Base-by-base conservation (phyloP, 164 flowering plant genomes). In the Vitis cinerea region DNA sequence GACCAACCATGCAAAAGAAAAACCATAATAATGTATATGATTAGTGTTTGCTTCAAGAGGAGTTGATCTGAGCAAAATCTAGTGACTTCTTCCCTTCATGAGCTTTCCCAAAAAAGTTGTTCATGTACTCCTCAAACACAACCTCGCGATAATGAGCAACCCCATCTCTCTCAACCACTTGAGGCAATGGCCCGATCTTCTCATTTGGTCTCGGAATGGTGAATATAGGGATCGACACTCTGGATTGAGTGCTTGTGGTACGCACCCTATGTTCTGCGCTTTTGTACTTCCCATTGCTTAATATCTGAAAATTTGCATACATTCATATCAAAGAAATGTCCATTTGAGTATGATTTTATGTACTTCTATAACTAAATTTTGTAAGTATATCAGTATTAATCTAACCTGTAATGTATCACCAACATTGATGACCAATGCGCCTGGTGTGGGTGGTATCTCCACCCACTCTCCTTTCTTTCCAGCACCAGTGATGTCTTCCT, bases 261-360 rank as follows among this genome's bases (percentile, higher is more conserved):
- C 81, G 73, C 3, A 79, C 83, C 56, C 86, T 72, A 30, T 83
- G 86, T 62, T 83, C 86, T 2, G 84, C 86, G 52, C 84, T 83
- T 60, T 66, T 79, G 66, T 77, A 81, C 67, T 67, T 79, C 30
- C 86, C 84, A 74, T 83, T 83, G 79, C 86, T 83, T 31, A 83
- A 27, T 31, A 81, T 81, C 86, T 83, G 47, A 5, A 17, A 9
- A 37, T 2, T 37, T 37, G 7, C 44, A 37, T 37, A 37, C 11
- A 59, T 14, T 2, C 30, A 76, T 49, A 10, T 61, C 37, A 8
- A 14, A 23, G 9, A 14, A 10, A 19, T 17, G 2, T 3, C 44
- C 4, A 37, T 37, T 37, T 37, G 44, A 37, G 44, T 37, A 37
- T 37, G 44, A 37, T 6, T 37, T 6, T 37, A 37, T 6, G 44